Evolutionary conservation across 2,329 filamentous ascomycete genomes (phyloP), one percentile per base, ranked within the genome.

Genomic region (Fusarium denticulatum): DNA sequence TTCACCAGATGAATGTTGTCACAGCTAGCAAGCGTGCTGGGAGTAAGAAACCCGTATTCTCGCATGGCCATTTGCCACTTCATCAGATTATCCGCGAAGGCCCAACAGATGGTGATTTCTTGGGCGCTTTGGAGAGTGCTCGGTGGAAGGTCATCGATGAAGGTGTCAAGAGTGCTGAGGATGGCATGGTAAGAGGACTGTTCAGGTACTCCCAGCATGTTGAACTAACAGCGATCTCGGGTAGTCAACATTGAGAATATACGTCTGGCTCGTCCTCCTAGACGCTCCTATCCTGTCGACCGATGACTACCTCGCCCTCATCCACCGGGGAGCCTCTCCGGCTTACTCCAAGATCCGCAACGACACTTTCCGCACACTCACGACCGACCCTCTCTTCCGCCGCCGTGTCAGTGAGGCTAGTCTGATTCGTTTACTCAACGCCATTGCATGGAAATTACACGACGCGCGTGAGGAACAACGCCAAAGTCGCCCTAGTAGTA

Each of bases 301-400:
- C 66, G 94, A 97, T 78, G 88, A 92, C 69, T 99, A 99, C 81
- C 93, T 98, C 73, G 89, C 90, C 64, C 92, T 98, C 49, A 93
- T 99, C 74, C 95, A 97, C 80, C 94, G 96, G 72, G 96, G 96
- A 71, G 93, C 96, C 30, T 98, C 96, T 7, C 95, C 96, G 2
- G 95, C 95, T 50, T 97, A 99, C 84, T 91, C 94, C 78, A 99
- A 99, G 85, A 99, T 99, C 80, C 94, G 95, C 81, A 98, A 99
- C 83, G 96, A 99, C 82, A 98, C 96, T 45, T 98, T 98, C 82
- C 94, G 96, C 77, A 99, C 96, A 2, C 87, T 99, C 61, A 96
- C 96, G 37, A 98, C 96, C 58, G 96, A 99, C 79, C 95, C 96
- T n/a, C 90, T 99, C 40, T 99, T 98, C 86, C 94, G 96, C 70